These are phyloP conservation scores for Trichoderma sp. DNA, from an alignment of 2,329 filamentous ascomycete species.

Conservation along the genomic window DNA sequence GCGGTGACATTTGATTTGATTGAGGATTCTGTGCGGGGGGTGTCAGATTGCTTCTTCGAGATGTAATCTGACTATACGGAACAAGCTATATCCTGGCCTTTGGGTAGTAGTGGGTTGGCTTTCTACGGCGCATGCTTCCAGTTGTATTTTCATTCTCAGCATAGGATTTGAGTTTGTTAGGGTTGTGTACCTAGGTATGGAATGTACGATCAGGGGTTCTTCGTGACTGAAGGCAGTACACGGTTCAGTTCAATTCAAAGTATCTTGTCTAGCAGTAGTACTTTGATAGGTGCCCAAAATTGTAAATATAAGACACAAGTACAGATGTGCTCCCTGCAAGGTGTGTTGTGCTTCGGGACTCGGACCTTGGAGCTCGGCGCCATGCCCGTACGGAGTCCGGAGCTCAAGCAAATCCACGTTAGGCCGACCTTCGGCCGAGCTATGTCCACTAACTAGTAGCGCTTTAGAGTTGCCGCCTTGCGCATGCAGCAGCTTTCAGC, in stretches of 20 bases:
- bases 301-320: background rate
- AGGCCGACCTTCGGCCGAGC: constrained; percentile 3
- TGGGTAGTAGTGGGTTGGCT: background rate
- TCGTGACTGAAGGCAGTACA: background rate
- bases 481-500: constrained; percentile 4
- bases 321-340: too few relatives aligned
- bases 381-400: constrained; percentile 3
- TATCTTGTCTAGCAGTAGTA: too few relatives aligned
- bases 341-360: background rate
- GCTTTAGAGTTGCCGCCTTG: background rate
- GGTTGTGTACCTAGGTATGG: background rate
- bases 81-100: background rate
- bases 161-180: background rate
- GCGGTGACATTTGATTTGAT: background rate
- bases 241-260: background rate
- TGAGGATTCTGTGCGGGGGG: background rate
- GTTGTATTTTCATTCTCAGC: background rate
- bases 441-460: background rate
- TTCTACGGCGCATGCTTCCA: background rate
- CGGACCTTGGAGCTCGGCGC: constrained; percentile 4
- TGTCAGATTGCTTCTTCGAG: background rate
- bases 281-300: background rate
- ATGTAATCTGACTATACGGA: background rate
- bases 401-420: background rate
- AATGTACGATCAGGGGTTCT: background rate